Percentiles rank a stretch among this genome's conserved stretches.
These are phyloP conservation scores for Coelastrella sp. DNA, from an alignment of 139 green algal genomes.

Conservation along the genomic window DNA sequence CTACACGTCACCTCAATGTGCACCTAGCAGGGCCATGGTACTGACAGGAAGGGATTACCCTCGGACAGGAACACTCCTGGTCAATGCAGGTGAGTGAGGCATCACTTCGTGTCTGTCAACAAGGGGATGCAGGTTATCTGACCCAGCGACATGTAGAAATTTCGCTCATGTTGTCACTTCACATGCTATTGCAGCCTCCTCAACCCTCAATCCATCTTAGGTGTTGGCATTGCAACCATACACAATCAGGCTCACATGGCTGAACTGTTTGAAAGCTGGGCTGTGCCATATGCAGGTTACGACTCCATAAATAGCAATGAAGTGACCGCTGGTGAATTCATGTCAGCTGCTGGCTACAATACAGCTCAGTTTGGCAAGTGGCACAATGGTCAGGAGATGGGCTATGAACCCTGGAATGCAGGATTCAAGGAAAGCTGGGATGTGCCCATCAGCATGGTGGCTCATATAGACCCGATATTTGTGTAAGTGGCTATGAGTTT, in stretches of 20 bases:
- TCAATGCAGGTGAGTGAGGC: constrained; percentile 33
- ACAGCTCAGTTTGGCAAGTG: constrained; percentile 45
- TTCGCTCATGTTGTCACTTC: no score
- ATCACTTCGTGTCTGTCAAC: no score
- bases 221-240: no score
- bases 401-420: constrained; percentile 39
- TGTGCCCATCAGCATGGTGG: constrained; percentile 25
- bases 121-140: no score
- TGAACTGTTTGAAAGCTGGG: no score
- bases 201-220: no score
- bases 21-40: constrained; percentile 9
- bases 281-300: background rate
- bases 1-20: constrained; percentile 25
- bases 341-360: constrained; percentile 20
- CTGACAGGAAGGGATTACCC: constrained; percentile 16
- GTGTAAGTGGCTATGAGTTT: no score
- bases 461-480: background rate
- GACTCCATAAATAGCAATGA: constrained; percentile 37
- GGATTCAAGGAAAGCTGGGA: constrained; percentile 45
- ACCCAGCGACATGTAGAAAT: no score
- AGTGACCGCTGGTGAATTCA: background rate
- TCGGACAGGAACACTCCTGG: background rate
- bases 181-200: no score
- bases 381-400: constrained; percentile 38
- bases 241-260: no score